These are phyloP conservation scores for Scenedesmus sp. DNA, from an alignment of 163 green algal genomes.

Conservation along the genomic window DNA sequence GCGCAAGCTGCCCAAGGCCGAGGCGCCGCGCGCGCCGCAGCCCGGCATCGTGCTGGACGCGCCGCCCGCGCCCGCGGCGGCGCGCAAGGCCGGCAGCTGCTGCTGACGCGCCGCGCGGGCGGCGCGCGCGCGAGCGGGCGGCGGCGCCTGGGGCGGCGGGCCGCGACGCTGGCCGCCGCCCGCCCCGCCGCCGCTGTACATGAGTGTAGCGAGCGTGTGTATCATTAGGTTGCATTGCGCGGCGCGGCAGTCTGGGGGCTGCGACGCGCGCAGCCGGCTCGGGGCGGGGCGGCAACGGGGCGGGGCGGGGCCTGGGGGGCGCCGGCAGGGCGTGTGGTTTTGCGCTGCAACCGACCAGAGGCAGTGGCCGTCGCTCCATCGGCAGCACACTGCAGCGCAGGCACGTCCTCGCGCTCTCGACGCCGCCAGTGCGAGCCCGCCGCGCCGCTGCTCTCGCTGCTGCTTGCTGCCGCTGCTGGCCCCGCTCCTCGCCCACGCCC, in stretches of 20 bases:
- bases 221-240: not conserved
- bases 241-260: not conserved
- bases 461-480: not conserved
- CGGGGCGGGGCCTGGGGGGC: no score
- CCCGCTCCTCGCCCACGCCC: no score
- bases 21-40: constrained; percentile 54
- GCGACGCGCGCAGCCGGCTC: not conserved
- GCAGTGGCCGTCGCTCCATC: no score
- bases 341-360: no score
- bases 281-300: no score
- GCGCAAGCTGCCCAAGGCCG: constrained; percentile 69
- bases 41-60: constrained; percentile 67
- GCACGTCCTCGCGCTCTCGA: not conserved
- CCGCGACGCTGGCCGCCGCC: no score
- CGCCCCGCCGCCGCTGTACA: no score
- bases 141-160: no score
- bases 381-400: no score
- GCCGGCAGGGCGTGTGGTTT: no score
- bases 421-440: not conserved
- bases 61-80: constrained; percentile 44
- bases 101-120: constrained; percentile 30
- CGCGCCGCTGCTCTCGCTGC: not conserved
- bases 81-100: constrained; percentile 61
- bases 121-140: not conserved
- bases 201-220: no score